Conservation (phyloP, 2,329 filamentous ascomycete species). For the Emericellopsis atlantica region DNA sequence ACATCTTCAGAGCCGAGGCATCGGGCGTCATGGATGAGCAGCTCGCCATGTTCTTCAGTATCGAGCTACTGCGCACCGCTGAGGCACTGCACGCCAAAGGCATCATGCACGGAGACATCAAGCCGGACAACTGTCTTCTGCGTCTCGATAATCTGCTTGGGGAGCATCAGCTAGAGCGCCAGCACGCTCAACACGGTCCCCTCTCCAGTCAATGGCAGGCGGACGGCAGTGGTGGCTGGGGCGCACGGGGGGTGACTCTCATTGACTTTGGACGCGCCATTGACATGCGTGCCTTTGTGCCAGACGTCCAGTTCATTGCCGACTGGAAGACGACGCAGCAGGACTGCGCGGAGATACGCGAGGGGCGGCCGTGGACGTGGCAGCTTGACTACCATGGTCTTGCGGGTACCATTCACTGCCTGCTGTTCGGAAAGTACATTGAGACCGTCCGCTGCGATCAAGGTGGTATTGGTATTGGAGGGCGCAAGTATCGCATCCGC, state of each 20-base stretch:
- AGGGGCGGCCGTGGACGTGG: constrained; percentile 90
- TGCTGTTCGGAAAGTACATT: constrained; percentile 93
- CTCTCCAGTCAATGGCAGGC: constrained; percentile 56
- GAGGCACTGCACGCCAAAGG: constrained; percentile 72
- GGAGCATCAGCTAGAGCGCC: constrained; percentile 10
- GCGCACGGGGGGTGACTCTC: constrained; percentile 63
- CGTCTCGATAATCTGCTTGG: constrained; percentile 50
- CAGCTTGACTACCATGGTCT: constrained; percentile 95
- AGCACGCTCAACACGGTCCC: constrained; percentile 9
- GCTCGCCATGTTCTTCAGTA: constrained; percentile 87
- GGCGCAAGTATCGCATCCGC: constrained; percentile 64
- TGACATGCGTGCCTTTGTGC: constrained; percentile 75
- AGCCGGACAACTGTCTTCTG: constrained; percentile 88
- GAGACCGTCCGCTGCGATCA: constrained; percentile 54
- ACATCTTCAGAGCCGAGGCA: constrained; percentile 62
- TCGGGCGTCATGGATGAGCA: constrained; percentile 76
- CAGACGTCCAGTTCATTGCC: constrained; percentile 70
- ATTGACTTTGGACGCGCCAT: constrained; percentile 95
- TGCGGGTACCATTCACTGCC: constrained; percentile 73
- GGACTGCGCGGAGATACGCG: constrained; percentile 92
- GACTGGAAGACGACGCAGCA: constrained; percentile 85
- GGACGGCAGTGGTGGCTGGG: constrained; percentile 69
- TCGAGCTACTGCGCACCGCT: constrained; percentile 82
- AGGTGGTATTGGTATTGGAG: constrained; percentile 41
- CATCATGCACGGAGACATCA: constrained; percentile 85